Conservation (phyloP, 306 rosid species). For the Cicer judaicum region DNA sequence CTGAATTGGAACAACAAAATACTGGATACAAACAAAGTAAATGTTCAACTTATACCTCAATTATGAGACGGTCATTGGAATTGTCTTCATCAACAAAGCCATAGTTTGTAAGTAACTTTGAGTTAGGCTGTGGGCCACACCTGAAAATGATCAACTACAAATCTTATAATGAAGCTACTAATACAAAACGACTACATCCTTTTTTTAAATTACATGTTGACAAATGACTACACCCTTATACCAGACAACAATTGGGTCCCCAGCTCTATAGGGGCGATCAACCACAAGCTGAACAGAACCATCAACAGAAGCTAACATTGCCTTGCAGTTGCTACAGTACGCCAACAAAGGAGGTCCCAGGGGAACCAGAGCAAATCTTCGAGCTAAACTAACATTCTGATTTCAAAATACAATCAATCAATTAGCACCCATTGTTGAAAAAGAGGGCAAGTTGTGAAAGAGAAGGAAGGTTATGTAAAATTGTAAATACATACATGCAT, state of each 20-base stretch:
- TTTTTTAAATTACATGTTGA: constrained; percentile 24
- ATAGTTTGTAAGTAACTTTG: constrained; percentile 85
- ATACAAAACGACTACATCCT: constrained; percentile 2
- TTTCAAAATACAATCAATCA: constrained; percentile 39
- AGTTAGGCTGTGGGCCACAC: constrained; percentile 99
- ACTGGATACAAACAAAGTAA: constrained; percentile 29
- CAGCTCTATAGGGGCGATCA: constrained; percentile 84
- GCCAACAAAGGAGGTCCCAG: constrained; percentile 94
- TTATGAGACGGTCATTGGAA: constrained; percentile 71
- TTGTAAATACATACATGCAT: neutral
- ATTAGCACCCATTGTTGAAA: neutral
- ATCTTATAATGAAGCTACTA: constrained; percentile 20
- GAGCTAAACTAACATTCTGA: constrained; percentile 97
- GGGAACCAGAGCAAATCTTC: constrained; percentile 97
- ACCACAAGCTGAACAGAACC: constrained; percentile 82
- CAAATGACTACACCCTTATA: constrained; percentile 46
- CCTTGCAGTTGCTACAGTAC: constrained; percentile 84
- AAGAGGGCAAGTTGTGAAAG: neutral
- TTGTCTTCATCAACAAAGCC: constrained; percentile 94
- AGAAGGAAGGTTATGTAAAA: neutral
- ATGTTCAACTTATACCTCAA: constrained; percentile 61
- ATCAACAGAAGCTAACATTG: constrained; percentile 87
- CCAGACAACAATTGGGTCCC: constrained; percentile 94
- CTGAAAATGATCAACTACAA: constrained; percentile 55
- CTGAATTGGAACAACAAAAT: constrained; percentile 37